A percentile compares a stretch with the other conserved stretches of the same genome.
Evolutionary conservation across 1,139 yeast genomes (phyloP).

Genomic region (Yamadazyma triangularis): DNA sequence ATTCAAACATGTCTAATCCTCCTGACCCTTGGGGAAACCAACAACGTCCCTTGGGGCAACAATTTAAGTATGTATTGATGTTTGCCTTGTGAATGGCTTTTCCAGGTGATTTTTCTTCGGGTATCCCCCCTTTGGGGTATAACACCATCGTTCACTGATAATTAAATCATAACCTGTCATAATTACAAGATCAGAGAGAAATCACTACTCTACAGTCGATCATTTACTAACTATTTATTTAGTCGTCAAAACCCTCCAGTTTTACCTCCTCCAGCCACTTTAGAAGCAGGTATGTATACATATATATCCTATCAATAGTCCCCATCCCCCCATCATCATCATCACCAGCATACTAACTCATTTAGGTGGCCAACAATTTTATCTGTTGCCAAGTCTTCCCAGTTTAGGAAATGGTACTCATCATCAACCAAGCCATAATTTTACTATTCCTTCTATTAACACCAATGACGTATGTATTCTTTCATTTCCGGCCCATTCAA

Average conservation of each 20-base stretch:
- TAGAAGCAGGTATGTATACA: conserved; percentile 45
- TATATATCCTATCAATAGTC: too few species aligned
- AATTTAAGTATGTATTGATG: conserved; percentile 48
- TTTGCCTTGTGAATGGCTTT: too few species aligned
- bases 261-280: conserved; percentile 53
- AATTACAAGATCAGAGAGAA: too few species aligned
- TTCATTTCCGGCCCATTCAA: neutral
- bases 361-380: conserved; percentile 44
- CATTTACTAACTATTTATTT: conserved; percentile 24
- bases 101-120: too few species aligned
- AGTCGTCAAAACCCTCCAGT: conserved; percentile 51
- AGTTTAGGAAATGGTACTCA: conserved; percentile 44
- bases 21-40: conserved; percentile 43
- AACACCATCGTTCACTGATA: too few species aligned
- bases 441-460: conserved; percentile 45
- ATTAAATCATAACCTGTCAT: too few species aligned
- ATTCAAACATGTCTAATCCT: conserved; percentile 30
- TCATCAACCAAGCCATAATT: conserved; percentile 37
- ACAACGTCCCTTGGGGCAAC: conserved; percentile 43
- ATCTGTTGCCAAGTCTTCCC: conserved; percentile 50
- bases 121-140: too few species aligned
- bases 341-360: too few species aligned
- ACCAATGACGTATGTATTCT: conserved; percentile 13
- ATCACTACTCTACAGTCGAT: too few species aligned
- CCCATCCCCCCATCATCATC: too few species aligned